phyloP scores from a whole-genome alignment of 2,329 filamentous ascomycete species.

The Amesomyces nigricolor region DNA sequence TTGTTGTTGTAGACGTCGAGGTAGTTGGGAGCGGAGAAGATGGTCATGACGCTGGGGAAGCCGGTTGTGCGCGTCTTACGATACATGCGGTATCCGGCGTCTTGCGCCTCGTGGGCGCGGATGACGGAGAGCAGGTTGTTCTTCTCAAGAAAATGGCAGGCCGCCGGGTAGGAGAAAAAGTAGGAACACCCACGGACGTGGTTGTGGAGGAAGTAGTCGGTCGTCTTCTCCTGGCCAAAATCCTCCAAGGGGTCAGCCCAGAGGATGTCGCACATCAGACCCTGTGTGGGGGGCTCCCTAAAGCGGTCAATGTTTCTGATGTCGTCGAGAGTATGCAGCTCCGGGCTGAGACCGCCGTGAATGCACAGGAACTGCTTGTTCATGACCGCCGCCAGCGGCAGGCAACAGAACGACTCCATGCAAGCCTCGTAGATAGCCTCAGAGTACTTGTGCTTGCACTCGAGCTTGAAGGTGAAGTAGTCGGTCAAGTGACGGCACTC shows the following conservation, averaged over 20 bases:
- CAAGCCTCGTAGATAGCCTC: slow-evolving; percentile 94
- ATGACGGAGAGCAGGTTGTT: slow-evolving; percentile 98
- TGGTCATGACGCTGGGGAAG: slow-evolving; percentile 99
- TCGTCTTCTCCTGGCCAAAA: slow-evolving; percentile 97
- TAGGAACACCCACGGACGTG: slow-evolving; percentile 98
- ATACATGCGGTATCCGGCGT: slow-evolving; percentile 98
- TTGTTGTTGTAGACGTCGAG: slow-evolving; percentile 99
- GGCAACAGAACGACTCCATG: slow-evolving; percentile 94
- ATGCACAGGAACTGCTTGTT: slow-evolving; percentile 99
- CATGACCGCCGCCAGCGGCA: slow-evolving; percentile 95
- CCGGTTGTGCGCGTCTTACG: slow-evolving; percentile 96
- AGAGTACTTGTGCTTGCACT: slow-evolving; percentile 99
- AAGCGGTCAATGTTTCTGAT: slow-evolving; percentile 95
- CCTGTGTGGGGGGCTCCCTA: slow-evolving; percentile 93
- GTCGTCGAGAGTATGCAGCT: slow-evolving; percentile 92
- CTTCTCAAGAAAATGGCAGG: slow-evolving; percentile 96
- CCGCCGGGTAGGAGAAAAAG: slow-evolving; percentile 97
- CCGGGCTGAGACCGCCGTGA: slow-evolving; percentile 91
- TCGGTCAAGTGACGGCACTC: slow-evolving; percentile 98
- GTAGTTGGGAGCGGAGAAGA: slow-evolving; percentile 98
- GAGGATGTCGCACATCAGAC: slow-evolving; percentile 97
- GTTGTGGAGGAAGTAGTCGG: slow-evolving; percentile 96
- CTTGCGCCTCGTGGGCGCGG: slow-evolving; percentile 95
- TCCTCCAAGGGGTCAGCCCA: slow-evolving; percentile 98
- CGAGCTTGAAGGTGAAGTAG: slow-evolving; percentile 99